Base-by-base conservation (phyloP, 1,139 yeast species). In the Tardiomyces digboiensis region DNA sequence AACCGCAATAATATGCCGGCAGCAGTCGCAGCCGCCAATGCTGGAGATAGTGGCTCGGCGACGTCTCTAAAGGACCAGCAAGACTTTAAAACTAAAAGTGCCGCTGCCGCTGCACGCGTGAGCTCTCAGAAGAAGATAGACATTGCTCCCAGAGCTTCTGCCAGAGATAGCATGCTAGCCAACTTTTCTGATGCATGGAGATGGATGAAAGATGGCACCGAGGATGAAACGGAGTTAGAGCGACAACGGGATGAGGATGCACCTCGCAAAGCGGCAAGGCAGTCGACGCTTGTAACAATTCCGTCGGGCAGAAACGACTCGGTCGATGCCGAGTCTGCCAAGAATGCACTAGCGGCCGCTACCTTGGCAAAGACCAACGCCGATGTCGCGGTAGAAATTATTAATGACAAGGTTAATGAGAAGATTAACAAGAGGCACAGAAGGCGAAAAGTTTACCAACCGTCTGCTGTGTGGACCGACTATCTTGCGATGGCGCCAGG, bases 271-370 rank as follows among this genome's bases (percentile, higher is more conserved):
- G 33, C 33, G 33, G 33, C 33, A 5, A n/a, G 33, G 8, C 33
- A 26, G 33, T 26, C 33, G 33, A 8, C 33, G 10, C 33, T 13
- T 16, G 33, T 26, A 3, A 3, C 33, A 8, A 26, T 26, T 16
- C 33, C 33, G 5, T 16, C 12, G 10, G 33, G 14, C 33, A n/a
- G 14, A 16, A n/a, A 16, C 8, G 16, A 26, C 16, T 16, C 5
- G 33, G 33, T 26, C 8, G 33, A 5, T 16, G 33, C 16, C 33
- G 33, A 26, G 16, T n/a, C 16, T 5, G 33, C 33, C 26, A 36
- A n/a, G 19, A 33, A 38, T 19, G 56, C 56, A 1, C 46, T 50
- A 22, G 56, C 56, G 13, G 56, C 56, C 21, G 56, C 56, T 2
- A 41, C 50, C 38, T 54, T 54, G 3, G 56, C 56, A 1, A 45